Base-by-base conservation (phyloP, 371 early-diverging fungal species). In the Syncephalastrum racemosum region DNA sequence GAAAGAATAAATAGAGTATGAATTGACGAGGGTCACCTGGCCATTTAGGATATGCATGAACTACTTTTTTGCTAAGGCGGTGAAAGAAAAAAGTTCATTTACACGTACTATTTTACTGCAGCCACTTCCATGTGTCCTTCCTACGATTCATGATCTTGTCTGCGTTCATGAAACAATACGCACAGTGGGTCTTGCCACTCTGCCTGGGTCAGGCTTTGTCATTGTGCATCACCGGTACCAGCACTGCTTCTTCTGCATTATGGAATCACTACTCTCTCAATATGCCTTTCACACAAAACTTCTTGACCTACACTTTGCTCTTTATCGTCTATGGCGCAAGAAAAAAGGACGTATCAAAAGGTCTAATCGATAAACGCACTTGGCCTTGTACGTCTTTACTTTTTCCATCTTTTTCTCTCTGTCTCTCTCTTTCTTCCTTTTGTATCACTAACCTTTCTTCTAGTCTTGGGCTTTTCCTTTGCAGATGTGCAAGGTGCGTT, bases 201-300 rank as follows among this genome's bases (percentile, higher is more conserved):
- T 51, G 56, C 41, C 66, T 75, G 47, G 77, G 77, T 3, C 77
- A 77, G 48, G n/a, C 73, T 6, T 46, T 77, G 16, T 73, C 73
- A 15, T 41, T 77, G 2, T 77, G 77, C 58, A 71, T 77, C n/a
- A 73, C 74, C 20, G 70, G 71, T 0, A 71, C 73, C 15, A 73
- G 73, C 44, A 58, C 67, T 23, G 71, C 74, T 4, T 73, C 77
- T 20, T 77, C 77, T n/a, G 62, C 71, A 31, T 41, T 77, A 47
- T 77, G 77, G 77, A 55, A 56, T 31, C 67, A 61, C 49, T 50
- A 69, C 46, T 22, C 46, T 4, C 59, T 77, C 56, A 73, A 59
- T 50, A 66, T 77, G 50, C 77, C 77, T 8, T 73, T 65, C 43
- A 73, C 71, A 8, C 73, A 73, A 46, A 73, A 73, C 50, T 58